Evolutionary conservation across 176 grass and related monocot genomes (phyloP), one percentile per base, ranked within the genome.

Genomic region (Rhynchospora pubera): DNA sequence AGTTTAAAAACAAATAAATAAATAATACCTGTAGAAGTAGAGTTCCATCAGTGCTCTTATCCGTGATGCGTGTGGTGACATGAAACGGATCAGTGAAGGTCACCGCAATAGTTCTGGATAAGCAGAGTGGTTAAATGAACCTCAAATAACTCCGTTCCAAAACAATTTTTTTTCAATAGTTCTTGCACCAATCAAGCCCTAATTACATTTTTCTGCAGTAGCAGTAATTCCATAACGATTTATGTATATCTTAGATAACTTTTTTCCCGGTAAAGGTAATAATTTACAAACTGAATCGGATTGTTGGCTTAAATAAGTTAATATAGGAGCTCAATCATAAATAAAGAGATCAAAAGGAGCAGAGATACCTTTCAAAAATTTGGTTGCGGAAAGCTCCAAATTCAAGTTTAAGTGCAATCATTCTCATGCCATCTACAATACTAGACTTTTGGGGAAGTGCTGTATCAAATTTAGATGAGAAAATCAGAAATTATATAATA

Each of bases 401-500:
- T 91, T 99, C 97, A 80, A 99, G 97, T 81, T 99, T 99, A 74
- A 99, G 87, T 83, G 97, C 97, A 88, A 99, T 96, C 91, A 94
- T 99, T 91, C 97, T 95, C 97, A 99, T 96, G 61, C 91, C 89
- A 81, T 99, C 97, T 76, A 99, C 97, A 82, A 91, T 87, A 83
- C 86, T 99, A 62, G 92, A 91, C 61, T 89, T 96, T 79, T 89
- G 91, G 78, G 87, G 91, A 61, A 81, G 85, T 22, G 84, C 97
- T 99, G 97, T 62, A 84, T 55, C 34, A 59, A 84, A 46, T 78
- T 85, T 59, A 84, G 13, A 84, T 5, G 69, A 43, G 18, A 79
- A 84, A 90, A n/a, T n/a, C 12, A 86, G 19, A 83, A 10, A 83
- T 74, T 22, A 28, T 34, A 71, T 4, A 7, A 18, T 71, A 71